phyloP scores from a whole-genome alignment of 1,284 basidiomycete genomes.

The Lignosus rhinocerotis region DNA sequence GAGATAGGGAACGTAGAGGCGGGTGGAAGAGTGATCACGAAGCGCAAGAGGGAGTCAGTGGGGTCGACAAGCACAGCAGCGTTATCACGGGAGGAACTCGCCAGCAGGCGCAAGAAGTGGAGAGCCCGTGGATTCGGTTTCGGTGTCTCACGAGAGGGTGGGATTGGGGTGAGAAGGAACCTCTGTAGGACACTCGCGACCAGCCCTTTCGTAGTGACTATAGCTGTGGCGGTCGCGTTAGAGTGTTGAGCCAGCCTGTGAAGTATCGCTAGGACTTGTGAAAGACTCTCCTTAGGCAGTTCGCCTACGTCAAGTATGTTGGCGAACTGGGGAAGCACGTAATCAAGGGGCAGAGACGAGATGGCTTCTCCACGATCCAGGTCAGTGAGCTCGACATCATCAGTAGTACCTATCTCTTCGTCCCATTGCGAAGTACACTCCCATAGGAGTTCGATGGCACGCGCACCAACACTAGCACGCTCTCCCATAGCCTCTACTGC shows the following conservation, averaged over 20 bases:
- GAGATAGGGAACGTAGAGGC: slow-evolving; percentile 46
- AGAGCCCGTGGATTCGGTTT: slow-evolving; percentile 57
- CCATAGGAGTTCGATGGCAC: slow-evolving; percentile 72
- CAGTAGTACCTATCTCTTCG: slow-evolving; percentile 38
- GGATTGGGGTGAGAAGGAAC: slow-evolving; percentile 57
- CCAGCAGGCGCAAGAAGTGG: slow-evolving; percentile 59
- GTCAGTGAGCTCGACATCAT: slow-evolving; percentile 50
- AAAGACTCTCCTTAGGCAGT: slow-evolving; percentile 49
- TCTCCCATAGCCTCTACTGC: slow-evolving; percentile 66
- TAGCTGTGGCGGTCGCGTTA: slow-evolving; percentile 52
- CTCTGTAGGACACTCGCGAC: slow-evolving; percentile 52
- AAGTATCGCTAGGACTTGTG: slow-evolving; percentile 65
- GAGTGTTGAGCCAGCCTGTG: slow-evolving; percentile 61
- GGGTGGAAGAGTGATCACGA: slow-evolving; percentile 63
- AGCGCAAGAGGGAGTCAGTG: slow-evolving; percentile 74
- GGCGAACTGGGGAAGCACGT: slow-evolving; percentile 54
- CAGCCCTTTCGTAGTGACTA: slow-evolving; percentile 56
- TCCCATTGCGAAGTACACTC: slow-evolving; percentile 68
- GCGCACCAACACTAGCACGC: slow-evolving; percentile 65
- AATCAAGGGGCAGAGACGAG: slow-evolving; percentile 53
- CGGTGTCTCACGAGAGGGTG: slow-evolving; percentile 34
- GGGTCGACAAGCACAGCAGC: slow-evolving; percentile 60
- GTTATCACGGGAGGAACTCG: slow-evolving; percentile 64
- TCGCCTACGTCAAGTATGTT: slow-evolving; percentile 41
- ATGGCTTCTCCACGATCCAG: slow-evolving; percentile 29